A percentile compares a stretch with the other conserved stretches of the same genome.
Conservation (phyloP, 2,329 filamentous ascomycete species). For the Hypoxylon sp. region DNA sequence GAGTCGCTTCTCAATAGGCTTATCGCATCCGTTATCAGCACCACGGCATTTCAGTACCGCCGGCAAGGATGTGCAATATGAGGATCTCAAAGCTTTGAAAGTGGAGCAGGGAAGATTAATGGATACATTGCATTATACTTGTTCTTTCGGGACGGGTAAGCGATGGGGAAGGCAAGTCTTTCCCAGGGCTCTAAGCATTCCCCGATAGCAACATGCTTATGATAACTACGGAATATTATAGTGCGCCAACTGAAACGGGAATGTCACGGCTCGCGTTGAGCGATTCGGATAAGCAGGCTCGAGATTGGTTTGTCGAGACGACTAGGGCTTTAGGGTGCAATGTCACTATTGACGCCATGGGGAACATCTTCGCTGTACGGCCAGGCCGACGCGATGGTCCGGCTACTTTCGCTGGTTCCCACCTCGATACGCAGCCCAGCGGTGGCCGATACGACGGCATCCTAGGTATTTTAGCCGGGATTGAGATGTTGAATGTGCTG, state of each 20-base stretch:
- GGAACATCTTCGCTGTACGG: slow-evolving; percentile 83
- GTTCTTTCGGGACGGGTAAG: slow-evolving; percentile 76
- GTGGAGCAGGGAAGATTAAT: slow-evolving; percentile 73
- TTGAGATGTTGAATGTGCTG: slow-evolving; percentile 80
- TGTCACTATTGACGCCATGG: slow-evolving; percentile 80
- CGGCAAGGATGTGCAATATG: slow-evolving; percentile 4
- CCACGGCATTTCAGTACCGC: slow-evolving; percentile 29
- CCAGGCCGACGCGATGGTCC: slow-evolving; percentile 72
- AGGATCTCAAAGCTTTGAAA: slow-evolving; percentile 58
- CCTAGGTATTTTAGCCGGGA: slow-evolving; percentile 78
- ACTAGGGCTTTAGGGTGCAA: slow-evolving; percentile 75
- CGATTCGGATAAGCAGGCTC: slow-evolving; percentile 78
- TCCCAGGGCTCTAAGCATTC: background rate
- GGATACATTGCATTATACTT: slow-evolving; percentile 75
- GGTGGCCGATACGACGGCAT: slow-evolving; percentile 84
- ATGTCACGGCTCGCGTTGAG: slow-evolving; percentile 83
- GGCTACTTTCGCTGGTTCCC: slow-evolving; percentile 79
- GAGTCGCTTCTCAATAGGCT: background rate
- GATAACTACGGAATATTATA: slow-evolving; percentile 48
- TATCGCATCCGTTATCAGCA: slow-evolving; percentile 10
- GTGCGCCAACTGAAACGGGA: slow-evolving; percentile 74
- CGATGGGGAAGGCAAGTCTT: slow-evolving; percentile 74
- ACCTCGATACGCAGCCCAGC: slow-evolving; percentile 75
- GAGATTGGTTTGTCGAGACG: slow-evolving; percentile 81
- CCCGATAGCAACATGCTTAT: slow-evolving; percentile 15